phyloP scores from a whole-genome alignment of 306 rosid genomes.

The Casuarina cunninghamiana region DNA sequence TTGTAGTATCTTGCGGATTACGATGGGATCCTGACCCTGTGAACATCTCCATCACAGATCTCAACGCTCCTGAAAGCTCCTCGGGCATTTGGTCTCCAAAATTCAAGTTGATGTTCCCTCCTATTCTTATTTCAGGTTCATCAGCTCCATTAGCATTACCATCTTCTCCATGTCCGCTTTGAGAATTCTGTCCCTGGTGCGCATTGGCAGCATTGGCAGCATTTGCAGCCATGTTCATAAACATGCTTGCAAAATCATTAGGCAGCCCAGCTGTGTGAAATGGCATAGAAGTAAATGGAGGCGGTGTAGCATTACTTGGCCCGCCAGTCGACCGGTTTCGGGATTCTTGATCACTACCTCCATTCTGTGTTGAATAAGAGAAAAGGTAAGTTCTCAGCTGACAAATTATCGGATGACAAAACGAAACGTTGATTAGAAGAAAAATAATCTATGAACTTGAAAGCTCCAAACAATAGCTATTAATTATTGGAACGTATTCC shows the following conservation, averaged over 20 bases:
- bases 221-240: conserved; percentile 61
- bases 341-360: conserved; percentile 43
- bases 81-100: conserved; percentile 64
- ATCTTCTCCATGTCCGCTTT: conserved; percentile 40
- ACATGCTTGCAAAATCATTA: conserved; percentile 53
- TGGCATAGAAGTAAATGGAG: conserved; percentile 55
- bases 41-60: conserved; percentile 71
- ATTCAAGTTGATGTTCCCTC: conserved; percentile 53
- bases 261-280: conserved; percentile 42
- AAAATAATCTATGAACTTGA: background rate
- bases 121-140: conserved; percentile 50
- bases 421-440: background rate
- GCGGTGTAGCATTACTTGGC: conserved; percentile 47
- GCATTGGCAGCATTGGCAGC: conserved; percentile 37
- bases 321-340: conserved; percentile 49
- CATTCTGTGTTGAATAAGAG: conserved; percentile 28
- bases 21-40: conserved; percentile 46
- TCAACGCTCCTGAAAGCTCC: conserved; percentile 59
- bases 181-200: conserved; percentile 48
- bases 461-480: background rate
- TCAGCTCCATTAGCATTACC: conserved; percentile 27
- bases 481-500: background rate
- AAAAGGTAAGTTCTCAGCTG: background rate
- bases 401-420: background rate
- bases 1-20: conserved; percentile 45